phyloP scores from a whole-genome alignment of 139 green algal species.

The Volvox reticuliferus region DNA sequence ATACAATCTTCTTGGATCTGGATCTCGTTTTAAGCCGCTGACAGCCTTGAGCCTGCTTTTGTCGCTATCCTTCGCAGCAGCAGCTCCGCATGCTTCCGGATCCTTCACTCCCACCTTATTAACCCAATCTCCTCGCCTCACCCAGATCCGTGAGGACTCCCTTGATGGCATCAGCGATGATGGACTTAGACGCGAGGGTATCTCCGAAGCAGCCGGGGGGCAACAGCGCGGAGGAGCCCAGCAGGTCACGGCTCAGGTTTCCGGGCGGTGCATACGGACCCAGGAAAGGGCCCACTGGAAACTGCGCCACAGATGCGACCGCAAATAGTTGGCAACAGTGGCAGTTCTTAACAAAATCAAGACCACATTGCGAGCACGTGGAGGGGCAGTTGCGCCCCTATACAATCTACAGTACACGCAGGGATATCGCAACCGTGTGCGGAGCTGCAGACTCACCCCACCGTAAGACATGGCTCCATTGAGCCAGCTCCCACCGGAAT shows the following conservation, averaged over 20 bases:
- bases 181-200: background rate
- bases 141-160: conserved; percentile 34
- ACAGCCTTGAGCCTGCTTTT: too few species aligned
- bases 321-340: too few species aligned
- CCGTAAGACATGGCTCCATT: conserved; percentile 47
- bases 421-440: too few species aligned
- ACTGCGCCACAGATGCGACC: background rate
- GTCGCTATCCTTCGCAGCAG: too few species aligned
- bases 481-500: conserved; percentile 55
- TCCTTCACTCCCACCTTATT: too few species aligned
- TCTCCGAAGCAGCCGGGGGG: conserved; percentile 29
- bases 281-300: conserved; percentile 34
- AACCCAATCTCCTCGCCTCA: background rate
- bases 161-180: conserved; percentile 41
- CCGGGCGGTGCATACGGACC: conserved; percentile 40
- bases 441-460: background rate
- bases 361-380: too few species aligned
- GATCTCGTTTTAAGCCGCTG: too few species aligned
- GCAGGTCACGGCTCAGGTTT: background rate
- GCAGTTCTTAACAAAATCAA: too few species aligned
- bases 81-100: too few species aligned
- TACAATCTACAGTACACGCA: too few species aligned
- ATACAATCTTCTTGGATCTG: too few species aligned
- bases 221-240: conserved; percentile 14
- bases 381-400: too few species aligned